Base-by-base conservation (phyloP, 2,329 filamentous ascomycete species). In the Chalaropsis ovoidea region DNA sequence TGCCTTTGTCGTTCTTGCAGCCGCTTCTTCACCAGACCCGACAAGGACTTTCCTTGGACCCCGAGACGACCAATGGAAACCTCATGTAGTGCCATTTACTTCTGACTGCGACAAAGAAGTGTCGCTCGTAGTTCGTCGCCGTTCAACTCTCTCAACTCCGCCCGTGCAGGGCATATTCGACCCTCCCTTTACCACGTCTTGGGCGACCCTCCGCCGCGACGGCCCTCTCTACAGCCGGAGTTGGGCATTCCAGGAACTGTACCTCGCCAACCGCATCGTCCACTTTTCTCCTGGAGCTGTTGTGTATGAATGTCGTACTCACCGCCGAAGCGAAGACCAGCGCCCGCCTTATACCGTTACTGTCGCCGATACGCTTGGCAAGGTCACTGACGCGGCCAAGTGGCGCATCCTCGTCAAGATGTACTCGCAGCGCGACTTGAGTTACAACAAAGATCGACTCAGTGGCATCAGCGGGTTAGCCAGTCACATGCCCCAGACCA, bases 401-500 rank as follows among this genome's bases (percentile, higher is more conserved):
- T 73, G 72, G 72, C 70, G 71, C 43, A 71, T 72, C 15, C 68
- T 72, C 0, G 68, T 73, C 17, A 70, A 72, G 56, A 71, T 69
- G 56, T 74, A 74, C 60, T 70, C 71, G 1, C 67, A 68, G 24
- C 65, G 71, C 3, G 62, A 69, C 1, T 58, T 75, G 17, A 70
- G 70, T 0, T 65, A 70, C 0, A 39, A 61, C 2, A 35, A 63
- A 0, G 73, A 75, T 52, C 71, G 70, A 22, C 68, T 75, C 3
- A 71, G 72, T 0, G 73, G 71, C 1, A 70, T 74, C 45, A 72
- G 72, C 2, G 72, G 71, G 0, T 67, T 73, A 24, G 73, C 72
- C 0, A 69, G 67, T 3, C 65, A 68, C 3, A 58, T 74, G 42
- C 69, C 69, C 39, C 65, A 68, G 42, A 69, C 65, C 1, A 70